Evolutionary conservation across 768 basidiomycete genomes (phyloP), one percentile per base, ranked within the genome.

Genomic region (Lactifluus volemus): DNA sequence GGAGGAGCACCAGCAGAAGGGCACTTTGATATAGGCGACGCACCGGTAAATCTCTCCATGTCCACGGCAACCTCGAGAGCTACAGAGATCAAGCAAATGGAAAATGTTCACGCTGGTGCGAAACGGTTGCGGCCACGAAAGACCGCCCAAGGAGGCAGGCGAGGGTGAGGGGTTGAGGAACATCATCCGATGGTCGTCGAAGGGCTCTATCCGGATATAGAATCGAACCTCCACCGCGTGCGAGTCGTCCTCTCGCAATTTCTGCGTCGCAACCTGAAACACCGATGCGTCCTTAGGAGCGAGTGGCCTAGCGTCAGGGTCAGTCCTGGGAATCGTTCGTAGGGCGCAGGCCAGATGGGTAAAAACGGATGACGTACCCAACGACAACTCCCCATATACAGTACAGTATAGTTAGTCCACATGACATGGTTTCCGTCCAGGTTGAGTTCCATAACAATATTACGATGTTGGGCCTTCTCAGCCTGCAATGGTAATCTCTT

Each of bases 401-500:
- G n/a, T n/a, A n/a, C n/a, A n/a, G 95, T 93, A 69, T 95, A 91
- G 73, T 97, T 98, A 49, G 96, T 81, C 89, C 94, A 99, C 67
- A 93, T 83, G 67, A 98, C 86, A 66, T 93, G 88, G 70, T 98
- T 93, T 9, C 93, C 94, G 70, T 98, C 93, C 65, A 98, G 77
- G 71, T 86, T 87, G 34, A 99, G 81, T 71, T 99, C 97, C 77
- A 98, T 80, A 34, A 99, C 92, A 56, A 98, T 91, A 68, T 97
- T 98, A 72, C 92, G 91, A 70, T 88, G 92, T 74, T 96, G 92
- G 7, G 95, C 93, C 1, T 89, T 91, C 72, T 98, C 97, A 10
- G 94, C 97, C 68, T 96, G 88, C 39, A 92, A 75, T 44, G 88
- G 84, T 34, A 98, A 74, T 38, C 93, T 87, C 70, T 98, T 93